A percentile compares a stretch with the other conserved stretches of the same genome.
Evolutionary conservation across 331 rosid genomes (phyloP).

Genomic region (Acacia concinna): DNA sequence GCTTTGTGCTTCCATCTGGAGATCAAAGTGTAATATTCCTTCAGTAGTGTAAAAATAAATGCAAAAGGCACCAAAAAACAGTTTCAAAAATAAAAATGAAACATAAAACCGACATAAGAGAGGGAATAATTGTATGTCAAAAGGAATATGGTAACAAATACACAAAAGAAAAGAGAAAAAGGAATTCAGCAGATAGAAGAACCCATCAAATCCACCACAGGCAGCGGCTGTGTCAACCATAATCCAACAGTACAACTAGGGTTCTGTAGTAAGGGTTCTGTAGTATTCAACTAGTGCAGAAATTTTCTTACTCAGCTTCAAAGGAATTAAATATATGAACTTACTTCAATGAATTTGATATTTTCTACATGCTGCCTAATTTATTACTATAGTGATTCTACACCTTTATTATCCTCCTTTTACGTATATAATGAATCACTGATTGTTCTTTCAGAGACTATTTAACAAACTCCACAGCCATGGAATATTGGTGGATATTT

Average conservation of each 20-base stretch:
- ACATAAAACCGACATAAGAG: conserved; percentile 14
- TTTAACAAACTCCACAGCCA: conserved; percentile 4
- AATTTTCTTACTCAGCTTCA: background rate
- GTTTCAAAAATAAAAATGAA: conserved; percentile 3
- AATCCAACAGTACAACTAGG: conserved; percentile 8
- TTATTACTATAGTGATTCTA: background rate
- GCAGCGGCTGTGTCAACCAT: background rate
- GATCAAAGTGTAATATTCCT: conserved; percentile 17
- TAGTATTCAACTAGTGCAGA: background rate
- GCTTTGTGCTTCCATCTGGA: conserved; percentile 61
- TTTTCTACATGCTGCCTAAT: background rate
- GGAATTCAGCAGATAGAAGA: background rate
- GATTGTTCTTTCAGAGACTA: background rate
- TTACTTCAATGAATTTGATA: background rate
- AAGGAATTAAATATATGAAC: background rate
- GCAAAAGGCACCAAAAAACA: background rate
- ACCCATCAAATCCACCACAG: background rate
- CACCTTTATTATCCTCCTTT: background rate
- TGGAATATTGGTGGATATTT: background rate
- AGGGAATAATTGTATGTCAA: background rate
- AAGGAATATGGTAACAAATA: conserved; percentile 15
- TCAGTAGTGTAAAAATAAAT: conserved; percentile 15
- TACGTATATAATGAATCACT: conserved; percentile 4
- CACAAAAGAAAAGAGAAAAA: background rate
- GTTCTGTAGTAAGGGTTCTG: background rate